Conservation (phyloP, 148 eudicot species). For the Salicornia ramosissima region DNA sequence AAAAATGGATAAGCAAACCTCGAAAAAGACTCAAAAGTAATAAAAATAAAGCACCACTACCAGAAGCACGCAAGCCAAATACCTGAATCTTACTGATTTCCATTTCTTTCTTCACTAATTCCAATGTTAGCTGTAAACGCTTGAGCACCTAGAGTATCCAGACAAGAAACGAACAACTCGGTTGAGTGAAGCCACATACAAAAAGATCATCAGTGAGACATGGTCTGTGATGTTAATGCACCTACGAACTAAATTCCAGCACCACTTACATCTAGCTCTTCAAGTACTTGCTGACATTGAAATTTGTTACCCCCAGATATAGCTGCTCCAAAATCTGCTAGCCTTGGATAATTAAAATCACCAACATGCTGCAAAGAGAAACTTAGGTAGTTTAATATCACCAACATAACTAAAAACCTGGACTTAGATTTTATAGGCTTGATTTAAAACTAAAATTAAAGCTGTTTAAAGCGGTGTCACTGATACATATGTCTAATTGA, state of each 20-base stretch:
- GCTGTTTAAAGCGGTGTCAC: too few relatives aligned
- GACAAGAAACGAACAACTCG: constrained; percentile 2
- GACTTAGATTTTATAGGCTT: constrained; percentile 3
- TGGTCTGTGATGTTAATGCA: neutral
- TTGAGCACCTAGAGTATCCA: constrained; percentile 58
- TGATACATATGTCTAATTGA: too few relatives aligned
- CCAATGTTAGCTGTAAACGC: constrained; percentile 77
- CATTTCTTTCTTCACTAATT: constrained; percentile 95
- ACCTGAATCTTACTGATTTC: constrained; percentile 99
- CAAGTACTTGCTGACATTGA: constrained; percentile 86
- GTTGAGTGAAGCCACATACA: neutral
- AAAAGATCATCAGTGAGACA: neutral
- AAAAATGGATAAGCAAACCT: neutral
- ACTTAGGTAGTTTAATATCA: constrained; percentile 13
- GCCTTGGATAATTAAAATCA: constrained; percentile 86
- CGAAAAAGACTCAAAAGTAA: constrained; percentile 4
- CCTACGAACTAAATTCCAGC: neutral
- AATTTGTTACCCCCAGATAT: constrained; percentile 84
- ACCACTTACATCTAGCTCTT: constrained; percentile 93
- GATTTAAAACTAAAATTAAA: neutral
- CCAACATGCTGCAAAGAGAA: constrained; percentile 74
- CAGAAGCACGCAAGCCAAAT: constrained; percentile 22
- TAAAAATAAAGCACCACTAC: neutral
- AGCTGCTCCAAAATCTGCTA: constrained; percentile 99
- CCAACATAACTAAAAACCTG: neutral